phyloP scores from a whole-genome alignment of 176 grass and related monocot species.

The Aegilops sharonensis region DNA sequence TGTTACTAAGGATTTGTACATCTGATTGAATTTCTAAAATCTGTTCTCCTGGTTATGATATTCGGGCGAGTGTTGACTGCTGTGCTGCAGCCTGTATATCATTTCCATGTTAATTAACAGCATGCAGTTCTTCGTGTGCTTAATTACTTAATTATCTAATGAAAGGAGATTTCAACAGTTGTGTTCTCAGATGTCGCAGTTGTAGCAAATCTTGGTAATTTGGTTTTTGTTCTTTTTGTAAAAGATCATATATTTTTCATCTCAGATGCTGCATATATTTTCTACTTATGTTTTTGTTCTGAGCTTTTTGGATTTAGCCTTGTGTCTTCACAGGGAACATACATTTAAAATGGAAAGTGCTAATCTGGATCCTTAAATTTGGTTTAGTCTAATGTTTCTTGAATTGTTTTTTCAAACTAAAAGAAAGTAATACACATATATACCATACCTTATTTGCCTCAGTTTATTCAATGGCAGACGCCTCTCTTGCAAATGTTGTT shows the following conservation, averaged over 20 bases:
- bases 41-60: no score
- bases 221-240: no score
- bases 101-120: background rate
- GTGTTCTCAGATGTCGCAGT: background rate
- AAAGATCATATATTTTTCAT: background rate
- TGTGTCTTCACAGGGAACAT: background rate
- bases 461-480: background rate
- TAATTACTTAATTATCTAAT: background rate
- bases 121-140: background rate
- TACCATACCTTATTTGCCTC: background rate
- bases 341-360: background rate
- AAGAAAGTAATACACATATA: background rate
- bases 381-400: background rate
- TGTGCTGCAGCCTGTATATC: background rate
- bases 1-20: no score
- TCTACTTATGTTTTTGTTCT: background rate
- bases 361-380: background rate
- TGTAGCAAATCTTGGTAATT: background rate
- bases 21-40: no score
- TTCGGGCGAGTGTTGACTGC: background rate
- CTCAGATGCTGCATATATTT: background rate
- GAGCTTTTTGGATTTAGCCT: background rate
- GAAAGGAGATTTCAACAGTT: background rate
- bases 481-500: background rate
- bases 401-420: background rate